A percentile compares a stretch with the other conserved stretches of the same genome.
These are phyloP conservation scores for Scheffersomyces quercinus DNA, from an alignment of 1,139 yeast genomes.

Conservation along the genomic window DNA sequence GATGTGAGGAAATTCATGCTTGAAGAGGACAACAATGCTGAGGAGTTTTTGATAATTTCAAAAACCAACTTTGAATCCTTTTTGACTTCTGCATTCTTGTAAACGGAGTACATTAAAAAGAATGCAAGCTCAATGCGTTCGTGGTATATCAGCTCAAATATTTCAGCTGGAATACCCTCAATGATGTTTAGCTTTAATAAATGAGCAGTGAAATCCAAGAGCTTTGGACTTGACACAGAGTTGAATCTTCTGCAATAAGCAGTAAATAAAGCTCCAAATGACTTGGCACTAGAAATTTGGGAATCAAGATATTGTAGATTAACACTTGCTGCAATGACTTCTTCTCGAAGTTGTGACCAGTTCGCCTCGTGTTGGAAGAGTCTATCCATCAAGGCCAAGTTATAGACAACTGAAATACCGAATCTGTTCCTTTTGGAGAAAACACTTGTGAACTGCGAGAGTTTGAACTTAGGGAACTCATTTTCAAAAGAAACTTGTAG, in stretches of 20 bases:
- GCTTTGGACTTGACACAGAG: constrained; percentile 31
- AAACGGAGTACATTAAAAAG: constrained; percentile 54
- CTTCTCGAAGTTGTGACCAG: constrained; percentile 55
- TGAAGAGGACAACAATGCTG: constrained; percentile 45
- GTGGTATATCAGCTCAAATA: constrained; percentile 53
- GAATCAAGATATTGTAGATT: constrained; percentile 66
- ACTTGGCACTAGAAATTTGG: constrained; percentile 67
- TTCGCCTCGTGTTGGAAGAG: constrained; percentile 46
- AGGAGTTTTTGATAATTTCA: constrained; percentile 39
- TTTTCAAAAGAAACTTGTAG: constrained; percentile 46
- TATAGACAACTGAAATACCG: constrained; percentile 58
- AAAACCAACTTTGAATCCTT: constrained; percentile 30
- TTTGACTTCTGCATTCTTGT: constrained; percentile 27
- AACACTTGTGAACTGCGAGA: constrained; percentile 58
- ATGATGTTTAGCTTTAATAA: constrained; percentile 54
- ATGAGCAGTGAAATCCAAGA: constrained; percentile 46
- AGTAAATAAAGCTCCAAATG: constrained; percentile 77
- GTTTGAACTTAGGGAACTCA: constrained; percentile 47
- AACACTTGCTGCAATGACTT: constrained; percentile 60
- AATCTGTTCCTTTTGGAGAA: constrained; percentile 48
- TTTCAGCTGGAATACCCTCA: constrained; percentile 52
- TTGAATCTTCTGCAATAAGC: constrained; percentile 52
- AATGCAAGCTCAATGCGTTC: constrained; percentile 73
- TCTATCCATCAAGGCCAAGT: constrained; percentile 62
- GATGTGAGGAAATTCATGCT: constrained; percentile 47